Base-by-base conservation (phyloP, 2,329 filamentous ascomycete species). In the Pyrenochaeta sp. region DNA sequence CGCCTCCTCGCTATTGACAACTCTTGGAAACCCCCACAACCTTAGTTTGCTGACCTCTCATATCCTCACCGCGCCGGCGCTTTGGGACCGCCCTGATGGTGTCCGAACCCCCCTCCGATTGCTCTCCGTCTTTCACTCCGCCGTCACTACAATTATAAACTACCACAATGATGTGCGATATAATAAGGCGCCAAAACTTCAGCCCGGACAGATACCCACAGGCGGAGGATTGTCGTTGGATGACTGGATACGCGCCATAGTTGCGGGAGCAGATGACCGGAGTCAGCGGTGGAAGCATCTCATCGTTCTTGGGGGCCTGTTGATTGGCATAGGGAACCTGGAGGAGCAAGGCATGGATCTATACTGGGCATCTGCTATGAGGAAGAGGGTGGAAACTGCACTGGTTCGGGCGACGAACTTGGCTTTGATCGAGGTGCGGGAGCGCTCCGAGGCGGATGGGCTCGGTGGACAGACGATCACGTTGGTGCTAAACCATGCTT, bases 281-380 rank as follows among this genome's bases (percentile, higher is more conserved):
- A 89, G 81, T 30, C 85, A 83, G 19, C 82, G 91, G 71, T 97
- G 92, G 92, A 89, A 92, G 75, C 93, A 97, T 76, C 78, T 93
- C 30, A 81, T 97, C n/a, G 85, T 93, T 5, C 84, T 97, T 8
- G 88, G 89, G 0, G 93, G 92, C 2, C 81, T 96, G 24, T 78
- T 97, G 56, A 85, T 94, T 72, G 92, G 91, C 8, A 89, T 93
- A 71, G 90, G 69, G 2, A 72, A 60, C 37, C 63, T 75, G 27
- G 74, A 78, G 63, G 72, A 77, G 65, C 72, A 76, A 39, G 76
- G 84, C 15, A 83, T 86, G 59, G 85, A 88, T 40, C 80, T 87
- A 45, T 84, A 85, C 57, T 85, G 86, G n/a, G 86, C 89, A 5
- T 78, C 82, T 32, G 77, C 83, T 50, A 82, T 94, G 74, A 84